These are phyloP conservation scores for Dictyostelium discoideum DNA, from an alignment of 78 protist species.

Conservation along the genomic window dicty_2.7 NC_007088.5:1480001-1480500, in stretches of 20 bases:
- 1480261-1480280: background rate
- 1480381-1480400: too few relatives aligned
- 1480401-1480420: too few relatives aligned
- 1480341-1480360: too few relatives aligned
- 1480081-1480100: too few relatives aligned
- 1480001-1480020: background rate
- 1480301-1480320: background rate
- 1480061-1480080: background rate
- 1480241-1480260: background rate
- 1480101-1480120: background rate
- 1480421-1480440: too few relatives aligned
- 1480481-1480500: too few relatives aligned
- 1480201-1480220: background rate
- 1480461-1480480: too few relatives aligned
- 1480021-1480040: background rate
- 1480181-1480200: too few relatives aligned
- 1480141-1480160: background rate
- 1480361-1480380: background rate
- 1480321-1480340: too few relatives aligned
- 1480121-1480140: background rate
- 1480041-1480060: too few relatives aligned
- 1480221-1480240: too few relatives aligned
- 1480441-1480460: too few relatives aligned
- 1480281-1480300: background rate
- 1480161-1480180: background rate